A percentile compares a stretch with the other conserved stretches of the same genome.
phyloP scores from a whole-genome alignment of 2,329 filamentous ascomycete genomes.

The Cercospora canescens region DNA sequence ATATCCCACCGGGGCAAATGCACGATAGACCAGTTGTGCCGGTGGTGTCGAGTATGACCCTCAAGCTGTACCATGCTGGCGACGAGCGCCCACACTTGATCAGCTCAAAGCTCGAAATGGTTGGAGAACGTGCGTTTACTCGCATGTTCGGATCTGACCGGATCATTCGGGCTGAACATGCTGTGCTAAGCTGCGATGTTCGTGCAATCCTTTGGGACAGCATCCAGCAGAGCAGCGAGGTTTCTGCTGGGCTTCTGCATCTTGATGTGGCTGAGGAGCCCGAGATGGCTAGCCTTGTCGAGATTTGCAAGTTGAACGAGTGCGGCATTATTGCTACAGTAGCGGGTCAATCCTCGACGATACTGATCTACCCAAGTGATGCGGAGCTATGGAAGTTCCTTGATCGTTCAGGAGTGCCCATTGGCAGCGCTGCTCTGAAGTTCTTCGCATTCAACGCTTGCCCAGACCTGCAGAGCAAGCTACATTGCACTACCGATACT shows the following conservation, averaged over 20 bases:
- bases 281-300: constrained; percentile 17
- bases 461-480: neutral
- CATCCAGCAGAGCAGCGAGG: neutral
- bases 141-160: constrained; percentile 12
- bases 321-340: constrained; percentile 23
- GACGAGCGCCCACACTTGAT: neutral
- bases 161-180: constrained; percentile 13
- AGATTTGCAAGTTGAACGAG: constrained; percentile 26
- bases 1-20: neutral
- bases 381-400: constrained; percentile 33
- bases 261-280: neutral
- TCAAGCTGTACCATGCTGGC: constrained; percentile 6
- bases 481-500: neutral
- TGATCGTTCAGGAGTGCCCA: constrained; percentile 5
- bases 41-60: neutral
- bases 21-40: neutral
- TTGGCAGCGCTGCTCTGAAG: constrained; percentile 10
- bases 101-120: neutral
- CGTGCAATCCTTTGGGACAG: constrained; percentile 15
- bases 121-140: neutral
- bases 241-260: neutral
- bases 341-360: constrained; percentile 12
- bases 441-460: constrained; percentile 17
- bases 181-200: constrained; percentile 23
- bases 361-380: constrained; percentile 30